A percentile compares a stretch with the other conserved stretches of the same genome.
Evolutionary conservation across 495 filamentous ascomycete species (phyloP).

Genomic region (Hypoxylon lenormandii): DNA sequence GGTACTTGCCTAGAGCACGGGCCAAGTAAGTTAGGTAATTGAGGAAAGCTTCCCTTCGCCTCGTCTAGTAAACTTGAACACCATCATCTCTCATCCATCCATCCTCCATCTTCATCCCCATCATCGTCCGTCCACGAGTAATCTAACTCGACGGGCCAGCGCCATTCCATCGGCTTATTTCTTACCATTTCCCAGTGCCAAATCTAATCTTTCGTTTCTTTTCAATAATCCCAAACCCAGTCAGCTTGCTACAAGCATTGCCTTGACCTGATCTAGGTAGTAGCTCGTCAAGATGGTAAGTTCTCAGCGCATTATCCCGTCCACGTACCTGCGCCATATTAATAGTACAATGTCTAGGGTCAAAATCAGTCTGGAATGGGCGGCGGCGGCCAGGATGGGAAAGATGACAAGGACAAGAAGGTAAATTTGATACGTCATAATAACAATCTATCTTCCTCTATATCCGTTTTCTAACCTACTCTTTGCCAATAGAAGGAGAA

Average conservation of each 20-base stretch:
- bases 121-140: too few relatives aligned
- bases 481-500: constrained; percentile 85
- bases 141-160: too few relatives aligned
- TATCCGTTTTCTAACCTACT: constrained; percentile 5
- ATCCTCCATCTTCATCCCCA: too few relatives aligned
- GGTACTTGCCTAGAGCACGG: too few relatives aligned
- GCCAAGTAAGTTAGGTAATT: too few relatives aligned
- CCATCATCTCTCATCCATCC: too few relatives aligned
- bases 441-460: constrained; percentile 3
- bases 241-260: background rate
- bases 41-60: too few relatives aligned
- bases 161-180: too few relatives aligned
- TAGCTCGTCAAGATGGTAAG: constrained; percentile 48
- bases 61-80: too few relatives aligned
- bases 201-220: background rate
- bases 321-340: constrained; percentile 10
- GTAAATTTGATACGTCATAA: constrained; percentile 60
- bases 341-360: constrained; percentile 63
- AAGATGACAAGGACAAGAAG: constrained; percentile 95
- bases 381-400: constrained; percentile 76
- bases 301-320: background rate
- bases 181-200: background rate
- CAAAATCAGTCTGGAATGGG: constrained; percentile 91
- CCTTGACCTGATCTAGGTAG: background rate
- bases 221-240: background rate